Evolutionary conservation across 164 flowering plant species (phyloP).

Genomic region (Vitis rupestris): DNA sequence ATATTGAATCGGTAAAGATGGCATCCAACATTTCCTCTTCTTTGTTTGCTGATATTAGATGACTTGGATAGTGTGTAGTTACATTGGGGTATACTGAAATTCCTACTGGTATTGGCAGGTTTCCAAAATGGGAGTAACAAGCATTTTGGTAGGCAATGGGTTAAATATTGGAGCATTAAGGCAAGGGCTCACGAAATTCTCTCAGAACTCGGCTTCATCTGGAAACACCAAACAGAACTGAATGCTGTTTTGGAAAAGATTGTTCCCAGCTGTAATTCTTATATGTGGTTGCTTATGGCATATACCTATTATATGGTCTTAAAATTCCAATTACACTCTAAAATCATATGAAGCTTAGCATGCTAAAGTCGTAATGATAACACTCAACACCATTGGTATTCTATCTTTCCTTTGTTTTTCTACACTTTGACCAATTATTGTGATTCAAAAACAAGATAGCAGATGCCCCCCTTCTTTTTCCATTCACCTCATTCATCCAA

Average conservation of each 20-base stretch:
- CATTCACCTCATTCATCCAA: no score
- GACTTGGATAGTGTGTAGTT: not conserved
- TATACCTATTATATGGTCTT: no score
- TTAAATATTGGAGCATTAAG: slow-evolving; percentile 72
- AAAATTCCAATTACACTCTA: no score
- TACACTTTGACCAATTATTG: no score
- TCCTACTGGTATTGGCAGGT: slow-evolving; percentile 44
- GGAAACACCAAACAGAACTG: slow-evolving; percentile 15
- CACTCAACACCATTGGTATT: no score
- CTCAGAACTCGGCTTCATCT: slow-evolving; percentile 35
- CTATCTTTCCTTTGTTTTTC: no score
- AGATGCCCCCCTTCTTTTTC: no score
- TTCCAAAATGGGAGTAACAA: slow-evolving; percentile 84
- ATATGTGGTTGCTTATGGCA: no score
- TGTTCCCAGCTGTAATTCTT: no score
- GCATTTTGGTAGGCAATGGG: slow-evolving; percentile 76
- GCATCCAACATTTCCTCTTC: not conserved
- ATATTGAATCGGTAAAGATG: slow-evolving; percentile 67
- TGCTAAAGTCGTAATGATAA: no score
- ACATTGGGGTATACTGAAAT: not conserved
- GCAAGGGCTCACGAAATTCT: slow-evolving; percentile 60
- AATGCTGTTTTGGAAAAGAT: not conserved
- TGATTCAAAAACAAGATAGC: no score
- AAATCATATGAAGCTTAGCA: no score
- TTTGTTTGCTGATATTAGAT: not conserved